Conservation (phyloP, 768 basidiomycete genomes). For the Termitomyces sp. region DNA sequence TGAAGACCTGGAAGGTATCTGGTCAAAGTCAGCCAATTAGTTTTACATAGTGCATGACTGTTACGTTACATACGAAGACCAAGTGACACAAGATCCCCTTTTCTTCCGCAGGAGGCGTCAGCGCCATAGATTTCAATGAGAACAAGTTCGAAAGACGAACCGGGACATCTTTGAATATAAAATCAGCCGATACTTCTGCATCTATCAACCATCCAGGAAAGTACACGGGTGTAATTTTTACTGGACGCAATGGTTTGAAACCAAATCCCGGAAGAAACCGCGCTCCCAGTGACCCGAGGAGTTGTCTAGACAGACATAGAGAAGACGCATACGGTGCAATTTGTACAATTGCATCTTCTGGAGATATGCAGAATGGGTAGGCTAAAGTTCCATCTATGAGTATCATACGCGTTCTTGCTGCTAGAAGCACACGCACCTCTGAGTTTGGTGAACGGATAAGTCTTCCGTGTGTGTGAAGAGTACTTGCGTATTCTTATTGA, state of each 20-base stretch:
- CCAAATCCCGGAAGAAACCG: constrained; percentile 31
- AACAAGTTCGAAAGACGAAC: constrained; percentile 10
- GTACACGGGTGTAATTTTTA: constrained; percentile 46
- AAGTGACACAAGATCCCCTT: constrained; percentile 26
- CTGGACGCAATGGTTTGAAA: constrained; percentile 35
- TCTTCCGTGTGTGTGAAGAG: constrained; percentile 6
- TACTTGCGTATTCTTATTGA: constrained; percentile 1
- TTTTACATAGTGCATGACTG: background rate
- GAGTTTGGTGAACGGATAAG: constrained; percentile 29
- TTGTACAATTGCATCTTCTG: constrained; percentile 35
- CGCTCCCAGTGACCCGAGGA: constrained; percentile 25
- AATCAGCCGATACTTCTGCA: constrained; percentile 40
- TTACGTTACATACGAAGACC: constrained; percentile 45
- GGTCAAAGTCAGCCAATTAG: constrained; percentile 11
- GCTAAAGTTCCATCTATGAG: constrained; percentile 24
- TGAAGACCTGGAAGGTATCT: constrained; percentile 42
- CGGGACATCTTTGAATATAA: constrained; percentile 19
- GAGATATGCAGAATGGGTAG: constrained; percentile 44
- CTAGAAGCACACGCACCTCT: constrained; percentile 21
- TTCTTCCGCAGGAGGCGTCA: constrained; percentile 16
- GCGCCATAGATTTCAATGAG: background rate
- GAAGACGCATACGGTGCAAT: constrained; percentile 28
- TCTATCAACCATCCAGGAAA: constrained; percentile 61
- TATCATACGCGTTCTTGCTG: background rate
- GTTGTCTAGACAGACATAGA: constrained; percentile 16